Evolutionary conservation across 805 yeast species (phyloP), one percentile per base, ranked within the genome.

Genomic region (Yarrowia alimentaria): DNA sequence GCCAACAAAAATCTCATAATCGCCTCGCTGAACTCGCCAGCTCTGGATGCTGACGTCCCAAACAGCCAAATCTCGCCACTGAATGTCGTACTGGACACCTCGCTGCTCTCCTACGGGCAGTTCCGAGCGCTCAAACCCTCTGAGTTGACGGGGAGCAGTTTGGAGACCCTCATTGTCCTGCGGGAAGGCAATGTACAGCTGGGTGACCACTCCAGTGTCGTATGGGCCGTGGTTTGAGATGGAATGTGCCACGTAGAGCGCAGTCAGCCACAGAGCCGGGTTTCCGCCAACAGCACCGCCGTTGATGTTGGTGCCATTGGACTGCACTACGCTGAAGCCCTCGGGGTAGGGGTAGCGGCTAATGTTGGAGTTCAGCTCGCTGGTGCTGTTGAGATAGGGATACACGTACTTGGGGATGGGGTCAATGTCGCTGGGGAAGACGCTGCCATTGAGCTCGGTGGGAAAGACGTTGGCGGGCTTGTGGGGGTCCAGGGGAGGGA

Each of bases 21-120:
- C 67, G 2, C 84, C 85, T 8, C 76, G 73, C 56, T 72, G 78
- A 30, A 79, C 73, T 17, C 76, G 64, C 84, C 85, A 79, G 56
- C 78, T 76, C 60, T 78, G 80, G 12, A 72, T 68, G 16, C 61
- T 68, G 0, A 76, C 67, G 57, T 78, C 82, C 83, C 83, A 79
- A 18, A 74, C 67, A 51, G 79, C 70, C 55, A 79, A 64, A 61
- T 80, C 84, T 52, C 80, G 68, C 59, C 77, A 72, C 53, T 69
- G 61, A 14, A 80, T 63, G 38, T 71, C 68, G 56, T 79, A 79
- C 12, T 58, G 60, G 6, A 76, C 68, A 14, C 61, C 60, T 2
- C 62, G 64, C 1, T 67, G 56, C 24, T 66, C 65, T 1, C 77
- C 78, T 8, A 76, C 67, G 16, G 65, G 68, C 25, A 77, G 58